A percentile compares a stretch with the other conserved stretches of the same genome.
Conservation (phyloP, 225 moss, liverwort and hornwort genomes). For the Neckera pumila region DNA sequence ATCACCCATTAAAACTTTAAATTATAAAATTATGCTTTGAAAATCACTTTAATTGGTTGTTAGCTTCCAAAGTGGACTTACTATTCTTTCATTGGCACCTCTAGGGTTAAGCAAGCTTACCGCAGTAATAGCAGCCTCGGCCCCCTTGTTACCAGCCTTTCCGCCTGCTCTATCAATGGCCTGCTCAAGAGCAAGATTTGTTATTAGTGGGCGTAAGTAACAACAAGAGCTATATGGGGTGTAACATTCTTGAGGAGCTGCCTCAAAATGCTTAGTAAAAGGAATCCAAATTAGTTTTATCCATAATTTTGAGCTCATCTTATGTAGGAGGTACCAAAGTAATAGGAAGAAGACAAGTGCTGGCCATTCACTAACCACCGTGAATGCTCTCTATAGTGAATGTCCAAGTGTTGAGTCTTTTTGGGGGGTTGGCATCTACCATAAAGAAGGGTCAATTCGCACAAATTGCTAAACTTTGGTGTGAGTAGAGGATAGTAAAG, state of each 20-base stretch:
- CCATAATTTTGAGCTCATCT: neutral
- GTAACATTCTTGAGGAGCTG: neutral
- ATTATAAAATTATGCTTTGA: neutral
- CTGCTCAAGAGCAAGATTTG: neutral
- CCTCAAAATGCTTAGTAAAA: neutral
- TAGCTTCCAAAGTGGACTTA: neutral
- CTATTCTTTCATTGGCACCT: conserved; percentile 60
- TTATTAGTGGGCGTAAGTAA: conserved; percentile 17
- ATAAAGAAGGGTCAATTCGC: neutral
- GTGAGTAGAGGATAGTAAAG: neutral
- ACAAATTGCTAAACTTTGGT: neutral
- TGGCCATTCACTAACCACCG: neutral
- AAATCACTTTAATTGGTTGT: neutral
- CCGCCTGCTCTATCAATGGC: conserved; percentile 93
- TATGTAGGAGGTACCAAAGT: neutral
- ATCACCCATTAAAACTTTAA: too few species aligned
- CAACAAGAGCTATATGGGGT: neutral
- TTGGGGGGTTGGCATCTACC: neutral
- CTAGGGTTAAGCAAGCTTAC: neutral
- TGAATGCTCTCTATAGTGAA: neutral
- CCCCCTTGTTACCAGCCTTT: conserved; percentile 88
- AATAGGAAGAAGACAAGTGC: neutral
- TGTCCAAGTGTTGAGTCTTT: neutral
- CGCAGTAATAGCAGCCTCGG: conserved; percentile 70
- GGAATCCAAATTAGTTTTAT: neutral